These are phyloP conservation scores for Coprinopsis cinerea DNA, from an alignment of 768 basidiomycete genomes.

Conservation along the genomic window DNA sequence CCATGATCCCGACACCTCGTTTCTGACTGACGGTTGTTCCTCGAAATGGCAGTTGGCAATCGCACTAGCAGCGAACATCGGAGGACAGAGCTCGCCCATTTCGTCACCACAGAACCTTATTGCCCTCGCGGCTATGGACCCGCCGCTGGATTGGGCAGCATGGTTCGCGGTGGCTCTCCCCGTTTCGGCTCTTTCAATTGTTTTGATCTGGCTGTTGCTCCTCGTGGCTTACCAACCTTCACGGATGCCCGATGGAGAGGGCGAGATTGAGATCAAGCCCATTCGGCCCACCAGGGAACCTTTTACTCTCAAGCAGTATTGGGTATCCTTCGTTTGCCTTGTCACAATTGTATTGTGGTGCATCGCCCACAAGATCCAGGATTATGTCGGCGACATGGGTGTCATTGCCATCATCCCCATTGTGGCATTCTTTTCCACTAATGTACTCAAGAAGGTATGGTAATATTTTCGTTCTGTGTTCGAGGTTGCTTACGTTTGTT, in stretches of 20 bases:
- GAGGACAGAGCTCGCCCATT: conserved; percentile 95
- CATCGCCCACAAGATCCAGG: conserved; percentile 71
- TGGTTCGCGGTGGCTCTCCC: conserved; percentile 97
- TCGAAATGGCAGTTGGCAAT: conserved; percentile 68
- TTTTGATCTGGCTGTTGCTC: conserved; percentile 90
- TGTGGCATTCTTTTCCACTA: conserved; percentile 89
- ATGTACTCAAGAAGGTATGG: conserved; percentile 87
- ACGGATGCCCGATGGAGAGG: conserved; percentile 65
- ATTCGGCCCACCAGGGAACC: conserved; percentile 79
- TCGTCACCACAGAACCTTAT: conserved; percentile 98
- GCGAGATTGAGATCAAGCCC: conserved; percentile 75
- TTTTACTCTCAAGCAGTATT: conserved; percentile 84
- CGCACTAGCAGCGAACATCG: conserved; percentile 96
- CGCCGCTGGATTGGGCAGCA: conserved; percentile 75
- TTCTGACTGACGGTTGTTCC: background rate
- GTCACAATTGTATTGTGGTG: conserved; percentile 90
- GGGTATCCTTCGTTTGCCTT: conserved; percentile 79
- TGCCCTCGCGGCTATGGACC: conserved; percentile 82
- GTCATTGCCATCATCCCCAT: conserved; percentile 92
- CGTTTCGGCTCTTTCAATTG: conserved; percentile 77
- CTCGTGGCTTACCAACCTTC: conserved; percentile 76
- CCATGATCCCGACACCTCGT: conserved; percentile 1
- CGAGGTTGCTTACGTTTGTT: conserved; percentile 3
- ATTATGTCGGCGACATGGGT: conserved; percentile 90
- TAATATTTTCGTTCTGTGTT: too few species aligned